Conservation (phyloP, 139 green algal genomes). For the Edaphochlamys debaryana region DNA sequence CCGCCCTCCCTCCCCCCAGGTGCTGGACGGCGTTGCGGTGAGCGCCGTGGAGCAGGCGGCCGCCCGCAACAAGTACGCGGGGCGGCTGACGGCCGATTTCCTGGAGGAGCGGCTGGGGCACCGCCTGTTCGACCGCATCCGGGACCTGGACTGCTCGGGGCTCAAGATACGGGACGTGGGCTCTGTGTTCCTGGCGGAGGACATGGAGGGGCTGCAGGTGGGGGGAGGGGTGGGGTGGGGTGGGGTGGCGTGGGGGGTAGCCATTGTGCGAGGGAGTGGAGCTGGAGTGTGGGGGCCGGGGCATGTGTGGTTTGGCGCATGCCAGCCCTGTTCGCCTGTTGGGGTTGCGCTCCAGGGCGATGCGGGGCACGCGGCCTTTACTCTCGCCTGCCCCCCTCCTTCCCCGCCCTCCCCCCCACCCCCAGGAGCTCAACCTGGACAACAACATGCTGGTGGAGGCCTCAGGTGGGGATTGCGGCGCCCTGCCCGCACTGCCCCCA, state of each 20-base stretch:
- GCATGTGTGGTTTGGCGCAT: neutral
- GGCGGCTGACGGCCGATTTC: conserved; percentile 72
- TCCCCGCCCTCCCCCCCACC: too few relatives aligned
- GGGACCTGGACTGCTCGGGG: conserved; percentile 65
- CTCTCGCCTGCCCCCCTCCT: neutral
- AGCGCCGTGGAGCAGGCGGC: conserved; percentile 69
- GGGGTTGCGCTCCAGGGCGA: too few relatives aligned
- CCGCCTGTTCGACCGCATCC: conserved; percentile 65
- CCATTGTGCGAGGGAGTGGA: too few relatives aligned
- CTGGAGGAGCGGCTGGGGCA: conserved; percentile 71
- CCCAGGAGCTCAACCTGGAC: conserved; percentile 68
- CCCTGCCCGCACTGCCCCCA: too few relatives aligned
- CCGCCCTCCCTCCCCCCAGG: conserved; percentile 41
- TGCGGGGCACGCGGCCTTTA: too few relatives aligned
- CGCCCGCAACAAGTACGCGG: conserved; percentile 69
- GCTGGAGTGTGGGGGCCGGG: neutral
- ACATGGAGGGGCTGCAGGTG: conserved; percentile 57
- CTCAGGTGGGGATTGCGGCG: conserved; percentile 21
- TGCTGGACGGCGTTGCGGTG: conserved; percentile 75
- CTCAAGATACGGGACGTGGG: conserved; percentile 63
- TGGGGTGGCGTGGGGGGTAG: neutral
- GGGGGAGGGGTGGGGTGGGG: neutral
- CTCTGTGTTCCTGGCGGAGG: conserved; percentile 62
- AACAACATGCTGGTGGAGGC: conserved; percentile 69
- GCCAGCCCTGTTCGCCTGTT: too few relatives aligned